These are phyloP conservation scores for Fusarium sp. DNA, from an alignment of 2,329 filamentous ascomycete species.

Conservation along the genomic window DNA sequence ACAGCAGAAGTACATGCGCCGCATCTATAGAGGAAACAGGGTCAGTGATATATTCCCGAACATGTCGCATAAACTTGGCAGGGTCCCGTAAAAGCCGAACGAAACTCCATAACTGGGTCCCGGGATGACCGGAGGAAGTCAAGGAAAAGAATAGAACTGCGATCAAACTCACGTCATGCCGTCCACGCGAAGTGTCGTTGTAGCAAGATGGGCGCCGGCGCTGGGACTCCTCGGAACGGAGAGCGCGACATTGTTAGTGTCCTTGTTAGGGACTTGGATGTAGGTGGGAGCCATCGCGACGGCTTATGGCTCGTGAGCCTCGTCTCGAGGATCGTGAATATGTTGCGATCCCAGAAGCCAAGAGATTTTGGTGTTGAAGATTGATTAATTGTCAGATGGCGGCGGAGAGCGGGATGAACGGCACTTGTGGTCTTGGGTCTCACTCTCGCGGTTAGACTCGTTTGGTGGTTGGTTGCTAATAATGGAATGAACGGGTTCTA, in stretches of 20 bases:
- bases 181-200: conserved; percentile 89
- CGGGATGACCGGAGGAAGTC: conserved; percentile 31
- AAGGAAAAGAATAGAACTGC: conserved; percentile 9
- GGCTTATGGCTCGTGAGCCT: conserved; percentile 33
- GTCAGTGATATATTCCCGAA: conserved; percentile 47
- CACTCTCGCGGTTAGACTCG: conserved; percentile 30
- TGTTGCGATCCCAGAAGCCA: conserved; percentile 26
- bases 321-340: conserved; percentile 50
- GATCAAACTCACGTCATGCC: conserved; percentile 77
- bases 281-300: conserved; percentile 63
- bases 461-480: conserved; percentile 34
- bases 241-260: conserved; percentile 49
- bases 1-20: conserved; percentile 96
- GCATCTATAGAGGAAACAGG: conserved; percentile 68
- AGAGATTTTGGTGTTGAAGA: conserved; percentile 16
- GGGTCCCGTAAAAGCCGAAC: conserved; percentile 4
- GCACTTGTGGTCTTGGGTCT: conserved; percentile 9
- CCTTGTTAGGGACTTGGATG: conserved; percentile 60
- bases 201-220: conserved; percentile 76
- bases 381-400: background rate
- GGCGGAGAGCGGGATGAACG: conserved; percentile 18
- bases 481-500: conserved; percentile 30
- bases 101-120: conserved; percentile 14
- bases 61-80: conserved; percentile 5
- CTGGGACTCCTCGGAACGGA: conserved; percentile 49